Base-by-base conservation (phyloP, 768 basidiomycete genomes). In the Leccinum ochraceum region DNA sequence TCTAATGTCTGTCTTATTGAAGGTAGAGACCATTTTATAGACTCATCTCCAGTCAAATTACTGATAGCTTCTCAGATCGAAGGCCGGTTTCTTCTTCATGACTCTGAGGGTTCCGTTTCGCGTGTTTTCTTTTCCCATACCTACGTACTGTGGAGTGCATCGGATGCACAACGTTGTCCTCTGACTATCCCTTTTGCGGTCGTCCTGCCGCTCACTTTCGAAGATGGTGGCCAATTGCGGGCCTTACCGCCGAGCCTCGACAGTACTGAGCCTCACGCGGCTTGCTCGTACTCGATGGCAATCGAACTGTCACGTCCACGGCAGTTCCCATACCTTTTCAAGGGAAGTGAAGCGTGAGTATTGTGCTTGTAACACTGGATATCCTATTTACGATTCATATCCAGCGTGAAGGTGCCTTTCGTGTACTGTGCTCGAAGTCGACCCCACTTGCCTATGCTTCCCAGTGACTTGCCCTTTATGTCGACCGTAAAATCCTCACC, bases 401-500 rank as follows among this genome's bases (percentile, higher is more conserved):
- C 36, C 46, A 87, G 86, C 26, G 67, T 86, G 37, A 71, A 69
- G 20, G 70, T 85, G 3, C 82, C 81, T 1, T 77, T 89, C 57
- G 69, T 70, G 6, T 88, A 88, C 62, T 63, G 61, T 46, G 87
- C 86, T 8, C 81, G 81, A 50, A 79, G 79, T 53, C 80, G 84
- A n/a, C 80, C 88, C 0, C 76, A 77, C 56, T 77, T 81, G 13
- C 83, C 87, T 3, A 82, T 87, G 42, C 67, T 84, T 13, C 70
- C 78, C 1, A 66, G 60, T 4, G 74, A 74, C 13, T 74, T 79
- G 1, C 73, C 79, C 26, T 86, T 89, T 67, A 78, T 86, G 61
- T 80, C 82, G 0, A 80, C 82, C 3, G 70, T 90, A 58, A 89
- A 89, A 69, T 75, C 78, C 0, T 76, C 80, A 4, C 87, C 88